Percentiles rank a stretch among this genome's conserved stretches.
phyloP scores from a whole-genome alignment of 2,329 filamentous ascomycete species.

The Talaromyces pinophilus region DNA sequence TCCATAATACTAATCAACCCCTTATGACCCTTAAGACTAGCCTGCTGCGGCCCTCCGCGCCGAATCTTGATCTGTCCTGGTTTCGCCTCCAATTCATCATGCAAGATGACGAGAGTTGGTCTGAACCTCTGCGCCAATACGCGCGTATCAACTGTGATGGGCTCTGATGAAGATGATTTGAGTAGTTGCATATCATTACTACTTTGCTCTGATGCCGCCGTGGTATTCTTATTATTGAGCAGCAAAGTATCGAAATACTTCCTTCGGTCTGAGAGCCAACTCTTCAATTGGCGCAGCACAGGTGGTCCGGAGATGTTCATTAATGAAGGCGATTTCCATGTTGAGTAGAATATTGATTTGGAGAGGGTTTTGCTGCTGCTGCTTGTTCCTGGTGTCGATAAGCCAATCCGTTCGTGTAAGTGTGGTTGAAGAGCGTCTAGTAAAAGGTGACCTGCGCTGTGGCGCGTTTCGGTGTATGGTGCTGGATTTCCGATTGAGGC shows the following conservation, averaged over 20 bases:
- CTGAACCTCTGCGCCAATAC: constrained; percentile 24
- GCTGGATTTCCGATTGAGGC: constrained; percentile 81
- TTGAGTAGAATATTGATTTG: constrained; percentile 45
- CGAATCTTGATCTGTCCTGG: constrained; percentile 68
- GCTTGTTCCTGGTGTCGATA: constrained; percentile 56
- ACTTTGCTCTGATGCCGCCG: not conserved
- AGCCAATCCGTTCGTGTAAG: constrained; percentile 49
- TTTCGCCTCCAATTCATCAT: constrained; percentile 80
- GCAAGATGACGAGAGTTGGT: constrained; percentile 69
- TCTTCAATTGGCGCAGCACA: constrained; percentile 65
- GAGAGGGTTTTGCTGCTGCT: constrained; percentile 32
- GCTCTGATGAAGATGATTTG: not conserved
- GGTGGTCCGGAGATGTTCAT: constrained; percentile 86
- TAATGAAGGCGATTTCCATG: constrained; percentile 68
- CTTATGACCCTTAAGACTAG: constrained; percentile 70
- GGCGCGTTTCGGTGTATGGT: constrained; percentile 72
- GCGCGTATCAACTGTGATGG: constrained; percentile 23
- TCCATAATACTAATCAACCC: constrained; percentile 68
- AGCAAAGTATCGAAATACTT: constrained; percentile 20
- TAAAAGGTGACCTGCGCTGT: constrained; percentile 82
- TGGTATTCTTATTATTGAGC: not conserved
- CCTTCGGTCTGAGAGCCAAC: constrained; percentile 32
- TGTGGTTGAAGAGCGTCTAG: constrained; percentile 61
- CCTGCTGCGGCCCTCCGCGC: constrained; percentile 55
- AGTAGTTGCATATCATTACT: constrained; percentile 3